Evolutionary conservation across 225 moss, liverwort and hornwort genomes (phyloP).

Genomic region (Asterella californica): DNA sequence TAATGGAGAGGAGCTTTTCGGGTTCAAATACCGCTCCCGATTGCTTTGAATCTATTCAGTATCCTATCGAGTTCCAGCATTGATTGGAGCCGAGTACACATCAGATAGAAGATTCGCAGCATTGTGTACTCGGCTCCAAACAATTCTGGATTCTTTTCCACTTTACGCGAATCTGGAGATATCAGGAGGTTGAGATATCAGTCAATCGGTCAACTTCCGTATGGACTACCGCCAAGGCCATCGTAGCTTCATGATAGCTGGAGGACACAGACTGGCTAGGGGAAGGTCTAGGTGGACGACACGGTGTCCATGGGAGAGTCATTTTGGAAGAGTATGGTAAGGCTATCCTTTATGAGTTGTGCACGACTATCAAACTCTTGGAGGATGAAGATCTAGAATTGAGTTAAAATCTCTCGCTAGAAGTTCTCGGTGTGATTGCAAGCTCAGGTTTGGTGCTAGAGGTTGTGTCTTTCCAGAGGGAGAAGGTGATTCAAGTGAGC

Average conservation of each 20-base stretch:
- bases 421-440: conserved; percentile 62
- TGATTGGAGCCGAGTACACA: too few relatives aligned
- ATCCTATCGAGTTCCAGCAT: too few relatives aligned
- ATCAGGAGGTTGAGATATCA: too few relatives aligned
- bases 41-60: too few relatives aligned
- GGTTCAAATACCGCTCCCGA: too few relatives aligned
- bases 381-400: conserved; percentile 92
- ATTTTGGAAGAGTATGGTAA: conserved; percentile 64
- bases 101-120: too few relatives aligned
- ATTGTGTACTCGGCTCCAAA: too few relatives aligned
- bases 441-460: conserved; percentile 36
- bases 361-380: conserved; percentile 74
- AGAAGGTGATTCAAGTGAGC: conserved; percentile 81
- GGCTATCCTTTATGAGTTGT: conserved; percentile 71
- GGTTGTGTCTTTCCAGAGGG: conserved; percentile 77
- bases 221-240: conserved; percentile 76
- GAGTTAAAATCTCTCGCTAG: conserved; percentile 66
- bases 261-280: conserved; percentile 72
- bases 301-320: conserved; percentile 16
- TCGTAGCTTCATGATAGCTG: conserved; percentile 73
- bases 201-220: conserved; percentile 80
- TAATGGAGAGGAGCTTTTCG: too few relatives aligned
- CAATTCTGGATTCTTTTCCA: too few relatives aligned
- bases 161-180: too few relatives aligned
- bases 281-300: conserved; percentile 19